Evolutionary conservation across 139 green algal species (phyloP).

Genomic region (Pleodorina starrii): DNA sequence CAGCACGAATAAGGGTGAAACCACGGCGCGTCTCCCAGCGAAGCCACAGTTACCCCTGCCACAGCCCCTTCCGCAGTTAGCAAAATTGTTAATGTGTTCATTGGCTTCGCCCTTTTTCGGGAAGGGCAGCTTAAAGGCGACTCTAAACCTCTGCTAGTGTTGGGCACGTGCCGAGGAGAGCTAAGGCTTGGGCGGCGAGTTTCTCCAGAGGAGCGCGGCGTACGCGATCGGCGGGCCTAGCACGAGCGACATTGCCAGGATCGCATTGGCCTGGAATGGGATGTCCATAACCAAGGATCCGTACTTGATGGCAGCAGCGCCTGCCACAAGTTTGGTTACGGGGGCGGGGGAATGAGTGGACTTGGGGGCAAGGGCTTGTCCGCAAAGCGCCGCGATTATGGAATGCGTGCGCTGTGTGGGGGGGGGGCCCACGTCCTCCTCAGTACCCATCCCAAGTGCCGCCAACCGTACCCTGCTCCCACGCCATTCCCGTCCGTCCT

Average conservation of each 20-base stretch:
- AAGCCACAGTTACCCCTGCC: background rate
- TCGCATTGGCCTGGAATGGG: slow-evolving; percentile 67
- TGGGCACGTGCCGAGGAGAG: background rate
- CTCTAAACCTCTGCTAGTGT: background rate
- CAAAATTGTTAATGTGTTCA: background rate
- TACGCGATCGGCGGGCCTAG: slow-evolving; percentile 58
- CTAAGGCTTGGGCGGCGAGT: background rate
- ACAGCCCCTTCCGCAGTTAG: background rate
- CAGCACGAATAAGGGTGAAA: background rate
- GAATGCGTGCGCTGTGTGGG: no score
- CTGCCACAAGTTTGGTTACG: slow-evolving; percentile 9
- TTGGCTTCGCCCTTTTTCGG: background rate
- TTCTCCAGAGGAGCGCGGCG: slow-evolving; percentile 28
- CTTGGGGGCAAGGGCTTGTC: background rate
- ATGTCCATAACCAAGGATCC: slow-evolving; percentile 65
- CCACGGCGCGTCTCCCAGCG: background rate
- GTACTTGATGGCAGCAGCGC: slow-evolving; percentile 77
- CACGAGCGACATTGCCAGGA: slow-evolving; percentile 63
- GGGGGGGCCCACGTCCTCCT: no score
- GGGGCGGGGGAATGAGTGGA: background rate
- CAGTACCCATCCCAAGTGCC: no score
- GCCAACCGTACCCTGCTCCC: no score
- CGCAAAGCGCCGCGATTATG: no score
- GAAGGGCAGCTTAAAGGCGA: no score
- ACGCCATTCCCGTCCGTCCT: no score